These are phyloP conservation scores for Candida taoyuanica DNA, from an alignment of 805 yeast species.

Conservation along the genomic window DNA sequence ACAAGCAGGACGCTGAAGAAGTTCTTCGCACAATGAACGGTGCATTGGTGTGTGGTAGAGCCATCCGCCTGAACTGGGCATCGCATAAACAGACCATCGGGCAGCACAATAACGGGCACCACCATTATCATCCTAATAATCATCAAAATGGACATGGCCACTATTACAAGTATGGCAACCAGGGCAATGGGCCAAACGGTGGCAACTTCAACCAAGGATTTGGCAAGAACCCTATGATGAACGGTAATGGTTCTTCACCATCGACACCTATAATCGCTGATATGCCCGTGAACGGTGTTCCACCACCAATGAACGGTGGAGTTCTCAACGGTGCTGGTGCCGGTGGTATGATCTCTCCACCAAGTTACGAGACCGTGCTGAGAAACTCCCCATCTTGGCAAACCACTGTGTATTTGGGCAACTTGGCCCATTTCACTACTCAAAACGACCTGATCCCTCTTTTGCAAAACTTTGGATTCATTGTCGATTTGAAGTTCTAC, in stretches of 20 bases:
- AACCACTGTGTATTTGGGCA: slow-evolving; percentile 84
- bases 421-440: slow-evolving; percentile 70
- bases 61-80: slow-evolving; percentile 87
- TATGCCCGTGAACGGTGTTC: slow-evolving; percentile 1
- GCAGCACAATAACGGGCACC: slow-evolving; percentile 11
- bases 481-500: slow-evolving; percentile 74
- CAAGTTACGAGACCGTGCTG: slow-evolving; percentile 62
- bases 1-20: slow-evolving; percentile 62
- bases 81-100: slow-evolving; percentile 49
- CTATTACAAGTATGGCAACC: slow-evolving; percentile 19
- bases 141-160: slow-evolving; percentile 21
- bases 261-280: slow-evolving; percentile 3
- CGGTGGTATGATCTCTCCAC: slow-evolving; percentile 35
- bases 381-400: slow-evolving; percentile 81
- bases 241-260: slow-evolving; percentile 1
- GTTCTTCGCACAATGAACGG: slow-evolving; percentile 78
- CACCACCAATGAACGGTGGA: slow-evolving; percentile 7
- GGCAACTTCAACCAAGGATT: slow-evolving; percentile 9
- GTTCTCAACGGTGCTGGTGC: background rate
- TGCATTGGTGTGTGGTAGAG: slow-evolving; percentile 62
- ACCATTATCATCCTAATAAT: slow-evolving; percentile 14
- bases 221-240: slow-evolving; percentile 6
- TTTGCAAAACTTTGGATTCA: slow-evolving; percentile 74
- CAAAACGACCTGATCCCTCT: slow-evolving; percentile 71
- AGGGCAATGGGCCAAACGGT: slow-evolving; percentile 23